phyloP scores from a whole-genome alignment of 1,139 yeast species.

The Yamadazyma siamensis region DNA sequence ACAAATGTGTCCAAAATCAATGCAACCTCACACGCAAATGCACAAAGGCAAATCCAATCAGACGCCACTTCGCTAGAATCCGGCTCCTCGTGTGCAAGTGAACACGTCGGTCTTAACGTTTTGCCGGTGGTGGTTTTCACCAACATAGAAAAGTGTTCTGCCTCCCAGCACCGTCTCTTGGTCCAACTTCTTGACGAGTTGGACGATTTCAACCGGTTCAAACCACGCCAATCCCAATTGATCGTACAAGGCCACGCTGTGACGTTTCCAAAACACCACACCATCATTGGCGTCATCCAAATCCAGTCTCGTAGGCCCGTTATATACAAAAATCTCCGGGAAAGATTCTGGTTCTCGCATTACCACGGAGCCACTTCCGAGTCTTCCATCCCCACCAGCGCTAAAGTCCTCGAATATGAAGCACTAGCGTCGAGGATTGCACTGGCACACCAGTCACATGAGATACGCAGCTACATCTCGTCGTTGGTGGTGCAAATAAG shows the following conservation, averaged over 20 bases:
- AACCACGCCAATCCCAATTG: slow-evolving; percentile 23
- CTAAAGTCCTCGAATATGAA: too few relatives aligned
- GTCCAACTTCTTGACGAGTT: slow-evolving; percentile 27
- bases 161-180: slow-evolving; percentile 21
- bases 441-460: slow-evolving; percentile 31
- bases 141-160: slow-evolving; percentile 15
- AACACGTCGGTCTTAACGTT: too few relatives aligned
- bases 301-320: slow-evolving; percentile 4
- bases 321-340: slow-evolving; percentile 31
- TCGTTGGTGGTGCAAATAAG: slow-evolving; percentile 38
- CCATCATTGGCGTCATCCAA: slow-evolving; percentile 18
- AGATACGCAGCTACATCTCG: slow-evolving; percentile 35
- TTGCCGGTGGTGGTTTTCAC: slow-evolving; percentile 7
- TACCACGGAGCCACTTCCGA: slow-evolving; percentile 3
- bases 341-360: slow-evolving; percentile 36
- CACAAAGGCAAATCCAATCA: too few relatives aligned
- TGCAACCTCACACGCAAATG: too few relatives aligned
- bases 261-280: slow-evolving; percentile 20
- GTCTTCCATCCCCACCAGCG: background rate
- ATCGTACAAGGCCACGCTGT: slow-evolving; percentile 12
- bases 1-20: too few relatives aligned
- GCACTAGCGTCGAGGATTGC: slow-evolving; percentile 1
- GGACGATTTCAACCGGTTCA: too few relatives aligned
- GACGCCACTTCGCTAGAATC: too few relatives aligned
- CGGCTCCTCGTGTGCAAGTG: too few relatives aligned